These are phyloP conservation scores for Fusarium sacchari DNA, from an alignment of 2,329 filamentous ascomycete genomes.

Conservation along the genomic window DNA sequence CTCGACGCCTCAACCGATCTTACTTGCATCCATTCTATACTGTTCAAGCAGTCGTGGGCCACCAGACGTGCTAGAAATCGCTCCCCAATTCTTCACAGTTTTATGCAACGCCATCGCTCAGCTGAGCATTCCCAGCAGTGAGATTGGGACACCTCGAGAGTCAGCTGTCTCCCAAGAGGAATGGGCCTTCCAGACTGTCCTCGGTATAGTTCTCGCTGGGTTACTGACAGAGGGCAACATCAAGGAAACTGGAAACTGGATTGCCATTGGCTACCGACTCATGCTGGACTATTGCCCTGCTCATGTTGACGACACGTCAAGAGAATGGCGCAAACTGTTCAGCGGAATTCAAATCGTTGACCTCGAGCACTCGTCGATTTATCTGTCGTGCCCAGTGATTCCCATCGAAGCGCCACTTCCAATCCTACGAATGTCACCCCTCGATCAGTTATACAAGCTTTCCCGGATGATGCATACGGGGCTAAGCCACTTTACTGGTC, in stretches of 20 bases:
- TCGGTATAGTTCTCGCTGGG: constrained; percentile 1
- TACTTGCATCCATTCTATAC: constrained; percentile 2
- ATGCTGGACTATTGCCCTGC: constrained; percentile 19
- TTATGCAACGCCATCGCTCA: constrained; percentile 14
- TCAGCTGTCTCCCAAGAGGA: background rate
- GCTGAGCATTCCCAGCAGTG: constrained; percentile 6
- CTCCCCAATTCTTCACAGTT: background rate
- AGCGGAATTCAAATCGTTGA: constrained; percentile 17
- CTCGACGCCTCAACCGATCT: background rate
- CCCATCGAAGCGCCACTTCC: constrained; percentile 3
- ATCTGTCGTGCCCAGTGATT: constrained; percentile 3
- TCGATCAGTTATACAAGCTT: constrained; percentile 4
- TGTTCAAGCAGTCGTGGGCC: constrained; percentile 7
- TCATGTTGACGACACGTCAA: constrained; percentile 7
- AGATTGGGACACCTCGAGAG: background rate
- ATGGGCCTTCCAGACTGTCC: constrained; percentile 15
- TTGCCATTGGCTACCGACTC: constrained; percentile 3
- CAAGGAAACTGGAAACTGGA: constrained; percentile 13
- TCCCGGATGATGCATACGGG: constrained; percentile 14
- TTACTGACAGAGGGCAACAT: constrained; percentile 2
- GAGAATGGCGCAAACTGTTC: constrained; percentile 16
- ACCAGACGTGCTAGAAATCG: background rate
- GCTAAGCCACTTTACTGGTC: constrained; percentile 1
- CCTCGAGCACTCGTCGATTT: constrained; percentile 8
- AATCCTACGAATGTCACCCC: constrained; percentile 6